Percentiles rank a stretch among this genome's conserved stretches.
Conservation (phyloP, 805 yeast species). For the Wickerhamiella musiphila region DNA sequence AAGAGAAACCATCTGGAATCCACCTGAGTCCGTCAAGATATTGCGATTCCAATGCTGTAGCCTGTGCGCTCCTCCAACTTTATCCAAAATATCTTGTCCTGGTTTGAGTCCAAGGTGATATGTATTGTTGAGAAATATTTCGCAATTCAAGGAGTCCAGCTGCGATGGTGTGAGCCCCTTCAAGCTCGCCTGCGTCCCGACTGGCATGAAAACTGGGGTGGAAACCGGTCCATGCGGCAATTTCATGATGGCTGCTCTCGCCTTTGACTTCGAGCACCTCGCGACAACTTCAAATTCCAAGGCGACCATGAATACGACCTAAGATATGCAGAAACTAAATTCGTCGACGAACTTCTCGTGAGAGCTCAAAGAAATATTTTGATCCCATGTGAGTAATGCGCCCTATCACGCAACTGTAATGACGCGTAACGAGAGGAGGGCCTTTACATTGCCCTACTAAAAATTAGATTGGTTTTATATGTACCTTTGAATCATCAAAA, state of each 20-base stretch:
- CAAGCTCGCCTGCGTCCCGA: conserved; percentile 30
- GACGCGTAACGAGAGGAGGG: too few relatives aligned
- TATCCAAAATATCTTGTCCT: conserved; percentile 26
- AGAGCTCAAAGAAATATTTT: too few relatives aligned
- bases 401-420: too few relatives aligned
- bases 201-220: conserved; percentile 33
- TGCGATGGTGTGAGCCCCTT: conserved; percentile 29
- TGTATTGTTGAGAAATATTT: conserved; percentile 28
- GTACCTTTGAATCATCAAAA: too few relatives aligned
- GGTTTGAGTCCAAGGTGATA: conserved; percentile 29
- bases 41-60: conserved; percentile 28
- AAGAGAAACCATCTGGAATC: conserved; percentile 31
- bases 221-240: conserved; percentile 28
- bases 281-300: conserved; percentile 25
- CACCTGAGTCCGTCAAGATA: conserved; percentile 29
- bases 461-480: too few relatives aligned
- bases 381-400: too few relatives aligned
- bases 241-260: conserved; percentile 26
- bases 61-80: conserved; percentile 28
- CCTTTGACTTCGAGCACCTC: conserved; percentile 27
- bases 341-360: too few relatives aligned
- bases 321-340: too few relatives aligned
- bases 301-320: conserved; percentile 13
- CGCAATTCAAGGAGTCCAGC: conserved; percentile 25
- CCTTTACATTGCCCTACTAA: too few relatives aligned